Base-by-base conservation (phyloP, 2,329 filamentous ascomycete species). In the Nigrospora osmanthi region DNA sequence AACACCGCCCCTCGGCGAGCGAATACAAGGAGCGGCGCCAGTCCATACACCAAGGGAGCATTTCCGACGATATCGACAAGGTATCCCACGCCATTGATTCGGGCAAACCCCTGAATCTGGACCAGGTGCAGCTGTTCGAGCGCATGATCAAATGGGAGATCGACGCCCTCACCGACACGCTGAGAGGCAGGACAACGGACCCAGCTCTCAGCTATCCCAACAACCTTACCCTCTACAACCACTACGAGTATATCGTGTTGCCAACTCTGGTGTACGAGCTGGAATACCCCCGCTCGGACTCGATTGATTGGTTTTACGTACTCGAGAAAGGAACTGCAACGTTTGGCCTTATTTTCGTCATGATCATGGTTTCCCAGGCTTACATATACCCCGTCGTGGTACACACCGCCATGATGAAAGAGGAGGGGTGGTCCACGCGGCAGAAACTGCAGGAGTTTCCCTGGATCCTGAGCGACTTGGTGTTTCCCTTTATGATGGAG, bases 221-320 rank as follows among this genome's bases (percentile, higher is more conserved):
- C 40, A 90, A 89, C 56, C 68, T 90, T 34, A 86, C 77, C 0
- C 53, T 81, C 11, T 48, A 57, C 40, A 82, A 86, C 56, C 81
- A 85, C 52, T 78, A 80, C 56, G 83, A 87, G 58, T 91, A 84
- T 71, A 81, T 86, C 41, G 76, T 81, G 37, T 70, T 90, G 11
- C 87, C 87, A 4, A 90, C 86, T 0, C 67, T 89, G 5, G 83
- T 89, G 13, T 91, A 90, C 60, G 87, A 91, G 59, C 73, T 87
- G 38, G 81, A 87, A 54, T 90, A 90, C 55, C 86, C 87, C 2
- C 76, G 84, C 37, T 71, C 72, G 6, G 77, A 86, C 15, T 69
- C 62, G 5, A 84, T 87, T 51, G 81, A 85, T 62, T 89, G 85
- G 85, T 71, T 68, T 52, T 90, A 90, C 56, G 83, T 88, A 4